Conservation (phyloP, 2,329 filamentous ascomycete genomes). For the Aspergillus vadensis region DNA sequence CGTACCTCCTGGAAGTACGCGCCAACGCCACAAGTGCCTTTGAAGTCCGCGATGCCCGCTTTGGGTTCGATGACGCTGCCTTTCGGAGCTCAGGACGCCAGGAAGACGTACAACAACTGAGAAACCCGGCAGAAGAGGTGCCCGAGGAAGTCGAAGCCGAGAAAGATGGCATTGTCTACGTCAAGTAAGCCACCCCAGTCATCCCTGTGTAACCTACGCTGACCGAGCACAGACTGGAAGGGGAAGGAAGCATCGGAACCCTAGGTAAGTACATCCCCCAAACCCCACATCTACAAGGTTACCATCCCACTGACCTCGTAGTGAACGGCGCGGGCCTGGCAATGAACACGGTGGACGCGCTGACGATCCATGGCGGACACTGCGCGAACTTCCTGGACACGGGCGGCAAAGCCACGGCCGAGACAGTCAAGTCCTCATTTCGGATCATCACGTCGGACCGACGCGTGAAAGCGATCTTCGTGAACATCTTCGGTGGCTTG, state of each 20-base stretch:
- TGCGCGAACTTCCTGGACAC: conserved; percentile 88
- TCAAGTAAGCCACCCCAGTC: conserved; percentile 52
- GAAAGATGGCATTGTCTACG: conserved; percentile 75
- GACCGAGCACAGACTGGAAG: conserved; percentile 43
- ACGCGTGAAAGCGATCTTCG: conserved; percentile 71
- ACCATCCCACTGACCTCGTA: conserved; percentile 10
- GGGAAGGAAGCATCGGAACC: conserved; percentile 69
- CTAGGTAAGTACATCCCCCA: conserved; percentile 49
- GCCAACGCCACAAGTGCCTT: conserved; percentile 49
- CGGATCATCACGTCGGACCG: conserved; percentile 70
- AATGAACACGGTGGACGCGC: conserved; percentile 86
- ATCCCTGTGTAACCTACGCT: too few species aligned
- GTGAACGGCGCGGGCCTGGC: conserved; percentile 89
- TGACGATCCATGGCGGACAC: conserved; percentile 66
- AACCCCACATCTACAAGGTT: not conserved
- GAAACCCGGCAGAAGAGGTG: conserved; percentile 56
- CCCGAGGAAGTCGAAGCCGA: conserved; percentile 64
- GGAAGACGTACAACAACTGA: conserved; percentile 59
- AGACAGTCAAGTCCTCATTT: conserved; percentile 78
- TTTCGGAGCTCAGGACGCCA: conserved; percentile 65
- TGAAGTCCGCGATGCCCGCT: conserved; percentile 56
- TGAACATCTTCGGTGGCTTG: conserved; percentile 71
- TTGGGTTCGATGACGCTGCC: conserved; percentile 72
- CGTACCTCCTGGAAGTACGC: conserved; percentile 60
- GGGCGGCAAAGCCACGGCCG: conserved; percentile 80